Evolutionary conservation across 2,329 filamentous ascomycete species (phyloP).

Genomic region (Stagonosporopsis chrysanthemi): DNA sequence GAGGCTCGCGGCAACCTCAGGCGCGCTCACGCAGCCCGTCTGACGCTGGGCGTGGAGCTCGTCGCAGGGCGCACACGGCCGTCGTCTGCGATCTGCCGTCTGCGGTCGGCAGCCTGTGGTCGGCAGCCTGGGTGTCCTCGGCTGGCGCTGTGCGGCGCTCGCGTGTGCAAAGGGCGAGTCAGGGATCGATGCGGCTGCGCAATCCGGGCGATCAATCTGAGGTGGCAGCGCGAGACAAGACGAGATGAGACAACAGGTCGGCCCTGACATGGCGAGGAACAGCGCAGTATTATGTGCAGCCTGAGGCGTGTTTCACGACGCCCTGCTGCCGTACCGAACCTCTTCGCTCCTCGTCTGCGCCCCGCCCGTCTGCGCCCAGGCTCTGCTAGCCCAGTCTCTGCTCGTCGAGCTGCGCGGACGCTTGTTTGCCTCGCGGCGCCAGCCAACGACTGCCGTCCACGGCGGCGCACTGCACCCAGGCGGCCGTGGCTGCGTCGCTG

Average conservation of each 20-base stretch:
- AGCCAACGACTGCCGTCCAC: background rate
- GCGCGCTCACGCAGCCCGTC: background rate
- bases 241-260: slow-evolving; percentile 30
- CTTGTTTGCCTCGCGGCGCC: background rate
- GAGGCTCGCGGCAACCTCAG: background rate
- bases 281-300: slow-evolving; percentile 35
- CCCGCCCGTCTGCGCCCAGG: slow-evolving; percentile 16
- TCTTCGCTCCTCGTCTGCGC: slow-evolving; percentile 10
- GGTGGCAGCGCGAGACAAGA: slow-evolving; percentile 15
- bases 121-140: background rate
- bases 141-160: slow-evolving; percentile 21
- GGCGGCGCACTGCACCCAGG: background rate
- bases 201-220: slow-evolving; percentile 29
- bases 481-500: slow-evolving; percentile 17
- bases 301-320: slow-evolving; percentile 42
- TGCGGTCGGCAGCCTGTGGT: background rate
- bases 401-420: slow-evolving; percentile 16
- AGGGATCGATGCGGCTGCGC: slow-evolving; percentile 22
- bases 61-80: slow-evolving; percentile 7
- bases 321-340: slow-evolving; percentile 28
- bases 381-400: slow-evolving; percentile 14
- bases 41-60: background rate
- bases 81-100: background rate
- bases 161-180: slow-evolving; percentile 31
- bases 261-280: slow-evolving; percentile 41